Evolutionary conservation across 129 eudicot species (phyloP), one percentile per base, ranked within the genome.

Genomic region (Tagetes patula): DNA sequence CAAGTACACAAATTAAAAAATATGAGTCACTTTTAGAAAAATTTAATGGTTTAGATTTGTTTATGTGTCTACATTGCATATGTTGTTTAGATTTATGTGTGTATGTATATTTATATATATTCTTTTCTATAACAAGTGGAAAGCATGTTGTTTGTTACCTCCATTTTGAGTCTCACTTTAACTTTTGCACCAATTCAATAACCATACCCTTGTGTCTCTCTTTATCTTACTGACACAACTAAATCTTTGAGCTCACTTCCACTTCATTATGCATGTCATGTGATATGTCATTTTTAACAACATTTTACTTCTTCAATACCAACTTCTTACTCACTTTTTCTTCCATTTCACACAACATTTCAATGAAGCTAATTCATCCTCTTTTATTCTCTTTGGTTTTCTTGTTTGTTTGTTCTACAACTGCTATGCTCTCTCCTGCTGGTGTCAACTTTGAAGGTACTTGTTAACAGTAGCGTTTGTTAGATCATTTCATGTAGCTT

Each of bases 401-500:
- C 10, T 69, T 91, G 31, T 78, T 92, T 58, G 75, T 58, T 82
- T 58, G 74, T 48, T 74, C 65, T 80, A 75, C 81, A 34, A 34
- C 30, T 85, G 78, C 87, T 79, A 52, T 82, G 91, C 98, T 92
- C 75, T 77, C 98, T 27, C 88, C 98, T 20, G 85, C 83, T 74
- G 97, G 97, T 76, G 92, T 91, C 86, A 91, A 91, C 84, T 85
- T 52, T 72, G 97, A 91, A 91, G 97, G 97, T 90, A 74, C 77
- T 20, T 20, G 27, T 20, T 20, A 20, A 0, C 27, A 0, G 27
- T 20, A 20, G 0, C 27, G 27, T 20, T 20, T 20, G 27, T 20
- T 20, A 20, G 27, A 20, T 20, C 27, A 20, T 20, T 20, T 20
- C 27, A 20, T 20, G 27, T 20, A 20, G 27, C 27, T 20, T 20